A percentile compares a stretch with the other conserved stretches of the same genome.
Conservation (phyloP, 805 yeast species). For the Candida bentonensis region DNA sequence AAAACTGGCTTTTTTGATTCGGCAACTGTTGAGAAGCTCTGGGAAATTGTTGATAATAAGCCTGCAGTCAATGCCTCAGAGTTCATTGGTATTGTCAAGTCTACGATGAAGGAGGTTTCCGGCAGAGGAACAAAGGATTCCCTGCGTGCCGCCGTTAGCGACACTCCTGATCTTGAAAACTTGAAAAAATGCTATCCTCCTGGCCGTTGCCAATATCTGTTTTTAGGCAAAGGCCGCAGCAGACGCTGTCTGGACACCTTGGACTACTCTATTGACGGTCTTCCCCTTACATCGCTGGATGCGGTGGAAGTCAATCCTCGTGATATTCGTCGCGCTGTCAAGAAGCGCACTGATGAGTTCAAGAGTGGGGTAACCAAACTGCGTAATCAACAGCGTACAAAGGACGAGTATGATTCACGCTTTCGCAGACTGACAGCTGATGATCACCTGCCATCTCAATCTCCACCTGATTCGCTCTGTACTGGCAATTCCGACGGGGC, state of each 20-base stretch:
- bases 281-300: conserved; percentile 9
- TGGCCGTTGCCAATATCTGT: conserved; percentile 22
- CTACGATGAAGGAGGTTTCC: conserved; percentile 55
- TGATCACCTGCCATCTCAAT: background rate
- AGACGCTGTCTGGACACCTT: conserved; percentile 15
- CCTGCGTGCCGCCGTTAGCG: conserved; percentile 16
- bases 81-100: conserved; percentile 40
- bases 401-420: background rate
- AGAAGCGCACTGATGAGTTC: conserved; percentile 1
- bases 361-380: conserved; percentile 3
- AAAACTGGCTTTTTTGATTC: conserved; percentile 42
- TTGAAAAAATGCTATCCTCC: conserved; percentile 20
- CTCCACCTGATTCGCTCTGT: background rate
- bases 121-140: conserved; percentile 20
- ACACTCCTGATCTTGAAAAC: conserved; percentile 23
- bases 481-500: background rate
- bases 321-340: background rate
- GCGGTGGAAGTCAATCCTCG: conserved; percentile 7
- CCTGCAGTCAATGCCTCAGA: conserved; percentile 16
- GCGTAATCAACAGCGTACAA: background rate
- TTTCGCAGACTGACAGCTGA: background rate
- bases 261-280: conserved; percentile 8
- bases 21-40: conserved; percentile 36
- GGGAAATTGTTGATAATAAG: conserved; percentile 32
- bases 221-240: conserved; percentile 37